phyloP scores from a whole-genome alignment of 768 basidiomycete species.

The Trametopsis cervina region DNA sequence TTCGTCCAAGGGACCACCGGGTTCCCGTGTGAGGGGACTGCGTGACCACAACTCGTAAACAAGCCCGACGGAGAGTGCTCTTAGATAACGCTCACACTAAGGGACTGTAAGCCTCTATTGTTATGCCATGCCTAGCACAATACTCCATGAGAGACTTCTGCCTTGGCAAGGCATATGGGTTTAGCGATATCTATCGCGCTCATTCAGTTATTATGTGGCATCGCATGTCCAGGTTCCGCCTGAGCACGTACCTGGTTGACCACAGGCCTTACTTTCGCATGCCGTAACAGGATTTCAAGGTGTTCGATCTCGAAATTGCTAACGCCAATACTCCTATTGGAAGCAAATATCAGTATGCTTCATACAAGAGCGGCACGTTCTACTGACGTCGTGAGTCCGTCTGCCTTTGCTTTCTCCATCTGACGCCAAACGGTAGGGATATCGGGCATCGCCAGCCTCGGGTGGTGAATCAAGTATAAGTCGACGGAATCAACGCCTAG shows the following conservation, averaged over 20 bases:
- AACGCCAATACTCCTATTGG: constrained; percentile 59
- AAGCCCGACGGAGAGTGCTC: not conserved
- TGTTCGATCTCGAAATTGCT: constrained; percentile 59
- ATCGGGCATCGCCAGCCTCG: constrained; percentile 45
- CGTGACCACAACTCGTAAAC: constrained; percentile 1
- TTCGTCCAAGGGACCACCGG: constrained; percentile 59
- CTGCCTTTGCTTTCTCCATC: constrained; percentile 50
- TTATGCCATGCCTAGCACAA: constrained; percentile 49
- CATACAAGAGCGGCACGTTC: constrained; percentile 8
- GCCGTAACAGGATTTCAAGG: constrained; percentile 45
- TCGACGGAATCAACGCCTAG: constrained; percentile 61
- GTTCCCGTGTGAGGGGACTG: constrained; percentile 52
- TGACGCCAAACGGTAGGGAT: constrained; percentile 57
- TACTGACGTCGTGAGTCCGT: constrained; percentile 58
- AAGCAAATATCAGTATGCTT: too few relatives aligned
- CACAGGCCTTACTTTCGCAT: constrained; percentile 55
- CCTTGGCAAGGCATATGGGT: constrained; percentile 58
- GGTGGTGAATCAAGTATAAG: constrained; percentile 63
- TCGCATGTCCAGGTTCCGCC: not conserved
- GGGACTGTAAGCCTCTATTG: constrained; percentile 66
- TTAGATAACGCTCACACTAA: constrained; percentile 50
- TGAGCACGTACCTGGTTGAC: constrained; percentile 52
- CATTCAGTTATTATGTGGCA: constrained; percentile 16
- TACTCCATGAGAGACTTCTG: constrained; percentile 54
- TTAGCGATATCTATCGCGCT: constrained; percentile 49